Percentiles rank a stretch among this genome's conserved stretches.
phyloP scores from a whole-genome alignment of 2,329 filamentous ascomycete genomes.

The Shiraia bambusicola region DNA sequence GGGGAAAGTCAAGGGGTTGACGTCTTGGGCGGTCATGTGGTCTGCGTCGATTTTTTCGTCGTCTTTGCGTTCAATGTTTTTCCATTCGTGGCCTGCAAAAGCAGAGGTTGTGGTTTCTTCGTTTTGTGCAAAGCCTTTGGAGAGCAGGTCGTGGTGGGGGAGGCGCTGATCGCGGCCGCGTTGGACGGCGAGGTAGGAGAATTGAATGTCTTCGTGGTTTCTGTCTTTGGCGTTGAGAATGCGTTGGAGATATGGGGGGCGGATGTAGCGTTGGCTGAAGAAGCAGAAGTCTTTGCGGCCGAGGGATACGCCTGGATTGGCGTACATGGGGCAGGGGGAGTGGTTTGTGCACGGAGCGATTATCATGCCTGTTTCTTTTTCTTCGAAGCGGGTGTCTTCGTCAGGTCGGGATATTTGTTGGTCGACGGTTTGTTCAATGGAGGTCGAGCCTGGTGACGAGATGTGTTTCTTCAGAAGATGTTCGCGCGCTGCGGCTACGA shows the following conservation, averaged over 20 bases:
- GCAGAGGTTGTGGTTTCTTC: slow-evolving; percentile 63
- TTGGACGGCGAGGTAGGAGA: slow-evolving; percentile 84
- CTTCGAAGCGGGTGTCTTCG: slow-evolving; percentile 33
- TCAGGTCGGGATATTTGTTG: slow-evolving; percentile 47
- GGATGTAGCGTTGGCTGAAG: slow-evolving; percentile 85
- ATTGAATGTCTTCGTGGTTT: slow-evolving; percentile 89
- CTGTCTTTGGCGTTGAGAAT: slow-evolving; percentile 68
- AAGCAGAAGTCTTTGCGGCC: slow-evolving; percentile 89
- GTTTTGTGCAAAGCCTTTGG: slow-evolving; percentile 50
- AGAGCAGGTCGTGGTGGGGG: slow-evolving; percentile 33
- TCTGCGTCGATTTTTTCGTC: slow-evolving; percentile 33
- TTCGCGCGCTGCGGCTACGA: slow-evolving; percentile 79
- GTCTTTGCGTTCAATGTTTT: slow-evolving; percentile 8
- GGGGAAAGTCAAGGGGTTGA: slow-evolving; percentile 67
- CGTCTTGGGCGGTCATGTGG: slow-evolving; percentile 26
- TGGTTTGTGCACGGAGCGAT: slow-evolving; percentile 81
- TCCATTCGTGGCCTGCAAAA: slow-evolving; percentile 67
- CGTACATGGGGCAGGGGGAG: slow-evolving; percentile 82
- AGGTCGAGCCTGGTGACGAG: slow-evolving; percentile 57
- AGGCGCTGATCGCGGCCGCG: slow-evolving; percentile 66
- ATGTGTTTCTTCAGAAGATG: slow-evolving; percentile 77
- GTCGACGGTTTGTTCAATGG: slow-evolving; percentile 40
- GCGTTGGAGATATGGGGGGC: slow-evolving; percentile 77
- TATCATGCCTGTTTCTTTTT: slow-evolving; percentile 64
- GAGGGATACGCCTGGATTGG: slow-evolving; percentile 62